A percentile compares a stretch with the other conserved stretches of the same genome.
These are phyloP conservation scores for barrel medic (Medicago truncatula) DNA, from an alignment of 306 rosid species.

Conservation along the genomic window DNA sequence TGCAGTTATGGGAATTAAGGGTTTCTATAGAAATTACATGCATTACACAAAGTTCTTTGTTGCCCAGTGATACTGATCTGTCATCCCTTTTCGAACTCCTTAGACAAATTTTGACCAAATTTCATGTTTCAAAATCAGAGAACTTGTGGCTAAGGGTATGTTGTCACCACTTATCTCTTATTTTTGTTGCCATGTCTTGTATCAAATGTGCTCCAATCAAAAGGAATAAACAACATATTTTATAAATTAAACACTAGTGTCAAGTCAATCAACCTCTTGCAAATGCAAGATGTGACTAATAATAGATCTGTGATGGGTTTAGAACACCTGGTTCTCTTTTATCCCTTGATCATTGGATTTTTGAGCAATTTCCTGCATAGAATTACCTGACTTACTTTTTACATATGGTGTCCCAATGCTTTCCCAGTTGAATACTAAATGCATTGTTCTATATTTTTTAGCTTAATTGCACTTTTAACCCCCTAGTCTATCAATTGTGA, in stretches of 20 bases:
- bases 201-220: slow-evolving; percentile 19
- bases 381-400: slow-evolving; percentile 17
- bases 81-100: slow-evolving; percentile 67
- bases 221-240: slow-evolving; percentile 5
- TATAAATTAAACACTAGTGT: not conserved
- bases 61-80: slow-evolving; percentile 66
- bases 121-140: slow-evolving; percentile 64
- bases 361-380: slow-evolving; percentile 7
- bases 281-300: not conserved
- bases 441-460: not conserved
- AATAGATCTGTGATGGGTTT: slow-evolving; percentile 4
- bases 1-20: slow-evolving; percentile 62
- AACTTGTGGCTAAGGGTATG: slow-evolving; percentile 86
- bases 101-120: slow-evolving; percentile 53
- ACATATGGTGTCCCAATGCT: slow-evolving; percentile 1
- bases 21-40: slow-evolving; percentile 63
- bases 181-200: slow-evolving; percentile 19
- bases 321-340: not conserved
- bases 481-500: too few species aligned
- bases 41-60: slow-evolving; percentile 48
- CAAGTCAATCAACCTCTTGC: slow-evolving; percentile 1
- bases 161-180: slow-evolving; percentile 24
- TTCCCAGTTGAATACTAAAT: slow-evolving; percentile 8
- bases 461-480: too few species aligned
- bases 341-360: slow-evolving; percentile 19